Evolutionary conservation across 345 rosid genomes (phyloP).

Genomic region (Aurinia saxatilis): DNA sequence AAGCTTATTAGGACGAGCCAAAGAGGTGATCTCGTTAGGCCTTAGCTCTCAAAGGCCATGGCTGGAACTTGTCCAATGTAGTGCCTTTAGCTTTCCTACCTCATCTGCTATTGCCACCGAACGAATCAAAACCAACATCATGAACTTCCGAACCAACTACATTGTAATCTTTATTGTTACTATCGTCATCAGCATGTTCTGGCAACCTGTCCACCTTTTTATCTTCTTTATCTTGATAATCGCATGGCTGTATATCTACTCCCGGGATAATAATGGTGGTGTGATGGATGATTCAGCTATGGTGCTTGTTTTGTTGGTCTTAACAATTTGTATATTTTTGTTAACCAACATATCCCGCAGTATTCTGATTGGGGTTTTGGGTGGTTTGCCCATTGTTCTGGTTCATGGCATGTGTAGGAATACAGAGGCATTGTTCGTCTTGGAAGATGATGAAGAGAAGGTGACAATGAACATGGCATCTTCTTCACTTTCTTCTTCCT

Average conservation of each 20-base stretch:
- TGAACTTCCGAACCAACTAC: conserved; percentile 43
- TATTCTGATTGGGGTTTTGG: conserved; percentile 33
- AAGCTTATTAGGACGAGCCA: conserved; percentile 26
- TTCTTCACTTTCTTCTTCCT: conserved; percentile 11
- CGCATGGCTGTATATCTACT: conserved; percentile 52
- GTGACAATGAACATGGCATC: background rate
- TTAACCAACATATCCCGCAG: conserved; percentile 35
- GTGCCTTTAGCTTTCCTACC: conserved; percentile 34
- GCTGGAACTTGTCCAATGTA: conserved; percentile 42
- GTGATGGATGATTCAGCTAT: conserved; percentile 37
- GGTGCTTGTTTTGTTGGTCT: conserved; percentile 27
- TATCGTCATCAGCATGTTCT: conserved; percentile 47
- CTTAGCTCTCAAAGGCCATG: conserved; percentile 45
- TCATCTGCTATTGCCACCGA: conserved; percentile 20
- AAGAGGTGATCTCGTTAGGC: conserved; percentile 34
- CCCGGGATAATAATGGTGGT: conserved; percentile 36
- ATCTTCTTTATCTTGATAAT: conserved; percentile 34
- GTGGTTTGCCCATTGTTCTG: conserved; percentile 35
- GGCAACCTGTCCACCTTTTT: conserved; percentile 48
- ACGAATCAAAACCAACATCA: conserved; percentile 35
- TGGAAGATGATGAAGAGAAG: conserved; percentile 37
- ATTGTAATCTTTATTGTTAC: conserved; percentile 26
- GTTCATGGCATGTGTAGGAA: conserved; percentile 42
- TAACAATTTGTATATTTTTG: conserved; percentile 32
- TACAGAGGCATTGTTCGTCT: conserved; percentile 28